Conservation (phyloP, 2,329 filamentous ascomycete species). For the Penicillium expansum region DNA sequence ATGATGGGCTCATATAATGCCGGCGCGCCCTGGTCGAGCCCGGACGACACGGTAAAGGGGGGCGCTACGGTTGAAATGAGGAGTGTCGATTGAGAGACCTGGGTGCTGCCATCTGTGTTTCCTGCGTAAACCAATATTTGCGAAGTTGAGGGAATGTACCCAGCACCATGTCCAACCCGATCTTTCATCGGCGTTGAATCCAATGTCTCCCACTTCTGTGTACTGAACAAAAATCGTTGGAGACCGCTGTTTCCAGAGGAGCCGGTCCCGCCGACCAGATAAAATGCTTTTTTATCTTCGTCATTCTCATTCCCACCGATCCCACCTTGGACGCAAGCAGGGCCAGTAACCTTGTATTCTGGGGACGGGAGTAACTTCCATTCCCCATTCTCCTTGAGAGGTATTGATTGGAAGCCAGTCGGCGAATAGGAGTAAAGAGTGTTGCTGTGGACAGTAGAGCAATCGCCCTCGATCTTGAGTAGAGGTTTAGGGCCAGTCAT, state of each 20-base stretch:
- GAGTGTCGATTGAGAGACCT: constrained; percentile 70
- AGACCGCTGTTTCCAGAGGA: constrained; percentile 66
- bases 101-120: constrained; percentile 57
- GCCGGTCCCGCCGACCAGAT: constrained; percentile 74
- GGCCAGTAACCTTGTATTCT: constrained; percentile 70
- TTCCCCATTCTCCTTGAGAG: constrained; percentile 64
- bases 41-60: constrained; percentile 63
- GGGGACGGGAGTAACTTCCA: constrained; percentile 64
- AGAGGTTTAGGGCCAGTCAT: constrained; percentile 74
- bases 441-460: constrained; percentile 76
- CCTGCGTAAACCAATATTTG: constrained; percentile 81
- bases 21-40: constrained; percentile 56
- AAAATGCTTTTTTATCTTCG: constrained; percentile 54
- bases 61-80: constrained; percentile 61
- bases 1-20: constrained; percentile 68
- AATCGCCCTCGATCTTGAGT: constrained; percentile 70
- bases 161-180: constrained; percentile 70
- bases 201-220: constrained; percentile 59
- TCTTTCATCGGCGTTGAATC: constrained; percentile 60
- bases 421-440: constrained; percentile 81
- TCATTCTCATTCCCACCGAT: constrained; percentile 58
- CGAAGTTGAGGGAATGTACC: constrained; percentile 68
- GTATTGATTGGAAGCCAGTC: constrained; percentile 70
- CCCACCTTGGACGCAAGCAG: constrained; percentile 70
- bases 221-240: constrained; percentile 63